A percentile compares a stretch with the other conserved stretches of the same genome.
phyloP scores from a whole-genome alignment of 2,329 filamentous ascomycete species.

The Pezicula carpinea region DNA sequence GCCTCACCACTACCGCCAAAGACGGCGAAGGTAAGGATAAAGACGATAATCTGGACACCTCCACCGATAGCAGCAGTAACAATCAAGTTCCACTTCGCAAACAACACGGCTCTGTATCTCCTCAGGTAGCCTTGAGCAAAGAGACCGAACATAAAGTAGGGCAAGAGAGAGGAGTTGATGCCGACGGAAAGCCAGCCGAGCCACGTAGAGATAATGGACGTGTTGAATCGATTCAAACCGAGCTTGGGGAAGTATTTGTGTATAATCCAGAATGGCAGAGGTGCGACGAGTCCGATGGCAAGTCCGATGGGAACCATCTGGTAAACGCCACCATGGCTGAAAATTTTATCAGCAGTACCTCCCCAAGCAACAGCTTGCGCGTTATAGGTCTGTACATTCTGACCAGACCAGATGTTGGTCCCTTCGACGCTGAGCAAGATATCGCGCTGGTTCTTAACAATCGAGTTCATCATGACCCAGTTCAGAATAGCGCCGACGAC shows the following conservation, averaged over 20 bases:
- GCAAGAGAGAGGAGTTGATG: constrained; percentile 33
- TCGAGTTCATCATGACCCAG: constrained; percentile 38
- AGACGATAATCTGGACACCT: constrained; percentile 34
- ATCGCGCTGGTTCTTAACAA: constrained; percentile 36
- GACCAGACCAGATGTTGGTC: constrained; percentile 41
- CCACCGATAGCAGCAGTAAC: constrained; percentile 33
- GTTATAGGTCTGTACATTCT: constrained; percentile 40
- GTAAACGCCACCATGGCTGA: constrained; percentile 33
- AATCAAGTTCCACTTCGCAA: constrained; percentile 36
- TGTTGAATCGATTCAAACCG: constrained; percentile 33
- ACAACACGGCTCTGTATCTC: constrained; percentile 26
- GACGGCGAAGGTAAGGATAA: constrained; percentile 35
- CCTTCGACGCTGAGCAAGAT: constrained; percentile 37
- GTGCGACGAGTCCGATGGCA: constrained; percentile 37
- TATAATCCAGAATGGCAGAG: constrained; percentile 35
- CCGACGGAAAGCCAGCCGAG: constrained; percentile 38
- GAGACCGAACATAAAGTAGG: constrained; percentile 30
- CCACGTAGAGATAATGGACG: constrained; percentile 37
- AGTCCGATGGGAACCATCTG: constrained; percentile 34
- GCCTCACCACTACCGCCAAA: constrained; percentile 35
- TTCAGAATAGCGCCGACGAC: constrained; percentile 38
- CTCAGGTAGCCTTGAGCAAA: constrained; percentile 33
- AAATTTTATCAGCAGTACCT: constrained; percentile 37
- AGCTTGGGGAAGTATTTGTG: constrained; percentile 26
- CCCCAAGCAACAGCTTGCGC: constrained; percentile 33